Evolutionary conservation across 148 eudicot species (phyloP).

Genomic region (Arbutus unedo): DNA sequence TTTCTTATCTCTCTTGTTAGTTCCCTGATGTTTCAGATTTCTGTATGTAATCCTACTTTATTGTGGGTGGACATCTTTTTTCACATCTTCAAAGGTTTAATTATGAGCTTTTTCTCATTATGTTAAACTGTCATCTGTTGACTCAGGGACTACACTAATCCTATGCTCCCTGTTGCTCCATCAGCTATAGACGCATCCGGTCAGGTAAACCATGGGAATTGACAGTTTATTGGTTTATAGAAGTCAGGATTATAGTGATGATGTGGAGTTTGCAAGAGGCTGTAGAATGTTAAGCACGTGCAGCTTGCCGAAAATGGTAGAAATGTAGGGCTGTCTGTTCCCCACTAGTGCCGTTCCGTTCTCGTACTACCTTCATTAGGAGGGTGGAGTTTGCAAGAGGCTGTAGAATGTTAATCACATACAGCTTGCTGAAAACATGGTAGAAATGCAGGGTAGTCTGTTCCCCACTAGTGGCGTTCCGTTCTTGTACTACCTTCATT

Average conservation of each 20-base stretch:
- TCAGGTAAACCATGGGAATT: slow-evolving; percentile 53
- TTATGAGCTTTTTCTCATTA: not conserved
- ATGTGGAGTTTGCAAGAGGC: not conserved
- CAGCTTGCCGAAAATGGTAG: not conserved
- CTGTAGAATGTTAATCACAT: not conserved
- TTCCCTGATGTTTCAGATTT: not conserved
- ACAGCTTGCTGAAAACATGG: not conserved
- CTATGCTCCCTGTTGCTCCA: slow-evolving; percentile 84
- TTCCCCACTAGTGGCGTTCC: not conserved
- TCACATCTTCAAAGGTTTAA: not conserved
- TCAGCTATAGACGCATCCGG: slow-evolving; percentile 91
- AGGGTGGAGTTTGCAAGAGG: not conserved
- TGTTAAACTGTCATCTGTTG: slow-evolving; percentile 16
- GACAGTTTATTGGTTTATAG: not conserved
- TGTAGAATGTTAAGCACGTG: not conserved
- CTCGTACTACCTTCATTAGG: not conserved
- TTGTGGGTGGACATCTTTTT: not conserved
- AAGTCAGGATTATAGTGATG: not conserved
- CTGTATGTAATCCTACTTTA: not conserved
- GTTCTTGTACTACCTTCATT: not conserved
- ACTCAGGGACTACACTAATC: slow-evolving; percentile 94
- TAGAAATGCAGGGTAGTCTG: not conserved
- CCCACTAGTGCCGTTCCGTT: not conserved
- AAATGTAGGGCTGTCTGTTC: not conserved
- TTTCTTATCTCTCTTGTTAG: not conserved